Percentiles rank a stretch among this genome's conserved stretches.
These are phyloP conservation scores for Tolypocladium album DNA, from an alignment of 2,329 filamentous ascomycete species.

Conservation along the genomic window DNA sequence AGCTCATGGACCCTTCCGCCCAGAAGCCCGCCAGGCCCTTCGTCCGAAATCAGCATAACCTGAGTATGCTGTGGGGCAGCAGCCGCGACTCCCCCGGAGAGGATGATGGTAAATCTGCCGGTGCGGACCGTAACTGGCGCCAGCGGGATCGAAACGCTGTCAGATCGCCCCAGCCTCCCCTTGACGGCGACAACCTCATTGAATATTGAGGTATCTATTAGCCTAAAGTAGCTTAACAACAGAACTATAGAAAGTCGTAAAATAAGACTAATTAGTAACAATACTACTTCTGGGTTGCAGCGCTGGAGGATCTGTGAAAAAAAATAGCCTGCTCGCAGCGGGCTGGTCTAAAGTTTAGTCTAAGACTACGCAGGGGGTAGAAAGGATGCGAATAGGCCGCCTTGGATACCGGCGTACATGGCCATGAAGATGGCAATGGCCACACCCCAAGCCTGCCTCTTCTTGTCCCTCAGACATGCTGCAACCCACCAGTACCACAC, in stretches of 20 bases:
- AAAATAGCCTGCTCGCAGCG: too few relatives aligned
- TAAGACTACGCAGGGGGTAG: conserved; percentile 67
- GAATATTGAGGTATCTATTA: background rate
- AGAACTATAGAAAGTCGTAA: too few relatives aligned
- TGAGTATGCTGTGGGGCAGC: background rate
- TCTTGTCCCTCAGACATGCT: conserved; percentile 25
- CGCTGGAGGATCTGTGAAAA: too few relatives aligned
- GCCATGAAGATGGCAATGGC: conserved; percentile 56
- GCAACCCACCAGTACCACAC: conserved; percentile 83
- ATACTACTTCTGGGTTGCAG: too few relatives aligned
- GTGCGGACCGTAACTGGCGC: background rate
- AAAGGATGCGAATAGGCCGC: conserved; percentile 76
- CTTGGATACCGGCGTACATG: conserved; percentile 77
- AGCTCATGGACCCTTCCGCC: conserved; percentile 2
- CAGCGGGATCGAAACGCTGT: background rate
- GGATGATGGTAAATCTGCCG: background rate
- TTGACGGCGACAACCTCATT: background rate
- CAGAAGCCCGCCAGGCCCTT: background rate
- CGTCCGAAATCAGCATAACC: background rate
- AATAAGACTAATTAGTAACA: too few relatives aligned
- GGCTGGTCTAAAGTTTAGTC: background rate
- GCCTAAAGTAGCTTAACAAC: too few relatives aligned
- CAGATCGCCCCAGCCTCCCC: background rate
- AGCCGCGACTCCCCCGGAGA: background rate
- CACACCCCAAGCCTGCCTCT: conserved; percentile 19